A percentile compares a stretch with the other conserved stretches of the same genome.
phyloP scores from a whole-genome alignment of 164 flowering plant genomes.

The grape (Vitis vinifera) region ASM3070453v1 NC_081814.1:19573001-19573500 shows the following conservation, averaged over 20 bases:
- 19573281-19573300: not conserved
- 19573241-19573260: too few relatives aligned
- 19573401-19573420: constrained; percentile 73
- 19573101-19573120: constrained; percentile 16
- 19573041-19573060: constrained; percentile 34
- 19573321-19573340: constrained; percentile 92
- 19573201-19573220: constrained; percentile 12
- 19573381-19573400: constrained; percentile 84
- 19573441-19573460: constrained; percentile 61
- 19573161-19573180: constrained; percentile 10
- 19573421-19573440: constrained; percentile 60
- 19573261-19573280: too few relatives aligned
- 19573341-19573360: constrained; percentile 83
- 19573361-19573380: constrained; percentile 75
- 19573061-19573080: constrained; percentile 27
- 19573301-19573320: constrained; percentile 79
- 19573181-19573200: constrained; percentile 7
- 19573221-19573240: constrained; percentile 14
- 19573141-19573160: constrained; percentile 15
- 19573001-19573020: constrained; percentile 20
- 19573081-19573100: constrained; percentile 10
- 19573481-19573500: too few relatives aligned
- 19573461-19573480: too few relatives aligned
- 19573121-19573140: constrained; percentile 3
- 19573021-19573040: constrained; percentile 30